phyloP scores from a whole-genome alignment of 441 rosid species.

The Pelargonium australe region DNA sequence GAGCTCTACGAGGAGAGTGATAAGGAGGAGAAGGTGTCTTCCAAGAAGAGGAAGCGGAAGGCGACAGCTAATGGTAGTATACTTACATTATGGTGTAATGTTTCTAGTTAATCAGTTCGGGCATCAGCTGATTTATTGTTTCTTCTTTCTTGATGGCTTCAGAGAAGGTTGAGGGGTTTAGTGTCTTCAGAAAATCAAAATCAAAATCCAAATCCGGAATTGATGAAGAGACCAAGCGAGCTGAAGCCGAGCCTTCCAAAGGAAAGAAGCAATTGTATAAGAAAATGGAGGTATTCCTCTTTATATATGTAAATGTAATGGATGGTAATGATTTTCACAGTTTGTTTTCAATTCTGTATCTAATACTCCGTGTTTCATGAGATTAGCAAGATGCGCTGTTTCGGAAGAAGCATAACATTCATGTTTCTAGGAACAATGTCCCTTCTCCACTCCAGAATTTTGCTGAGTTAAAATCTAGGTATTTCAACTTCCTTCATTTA shows the following conservation, averaged over 20 bases:
- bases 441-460: conserved; percentile 75
- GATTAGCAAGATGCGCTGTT: conserved; percentile 56
- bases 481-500: conserved; percentile 7
- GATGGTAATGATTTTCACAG: not conserved
- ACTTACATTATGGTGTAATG: not conserved
- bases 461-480: conserved; percentile 61
- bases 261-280: conserved; percentile 47
- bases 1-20: conserved; percentile 24
- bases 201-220: conserved; percentile 12
- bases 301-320: not conserved
- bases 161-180: conserved; percentile 69
- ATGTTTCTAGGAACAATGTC: conserved; percentile 62
- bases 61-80: conserved; percentile 46
- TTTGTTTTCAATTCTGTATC: not conserved
- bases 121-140: not conserved
- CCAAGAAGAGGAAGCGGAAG: conserved; percentile 62
- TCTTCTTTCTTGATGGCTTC: conserved; percentile 12
- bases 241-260: conserved; percentile 25
- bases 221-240: conserved; percentile 23
- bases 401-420: conserved; percentile 66
- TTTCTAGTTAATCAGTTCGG: not conserved
- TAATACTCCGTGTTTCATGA: conserved; percentile 8
- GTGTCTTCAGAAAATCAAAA: conserved; percentile 60
- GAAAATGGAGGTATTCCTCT: conserved; percentile 56
- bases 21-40: conserved; percentile 14